Evolutionary conservation across 1,139 yeast species (phyloP), one percentile per base, ranked within the genome.

Genomic region (Magnusiomyces ingens): DNA sequence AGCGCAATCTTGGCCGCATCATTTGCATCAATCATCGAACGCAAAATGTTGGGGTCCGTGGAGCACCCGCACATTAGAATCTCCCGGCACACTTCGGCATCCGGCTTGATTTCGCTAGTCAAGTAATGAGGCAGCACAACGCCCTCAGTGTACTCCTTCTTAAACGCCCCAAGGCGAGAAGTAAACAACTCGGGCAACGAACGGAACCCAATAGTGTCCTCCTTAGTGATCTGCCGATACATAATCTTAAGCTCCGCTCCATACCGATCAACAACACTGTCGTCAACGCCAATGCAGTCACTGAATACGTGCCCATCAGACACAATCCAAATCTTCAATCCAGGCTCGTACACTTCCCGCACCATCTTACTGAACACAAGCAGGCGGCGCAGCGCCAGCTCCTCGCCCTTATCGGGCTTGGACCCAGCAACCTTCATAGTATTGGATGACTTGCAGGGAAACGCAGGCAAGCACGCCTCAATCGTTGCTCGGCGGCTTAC

Each of bases 211-310:
- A 55, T 50, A 36, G 46, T 50, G 35, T 48, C 48, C 2, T 51
- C 54, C 13, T 50, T 44, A 26, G 55, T 45, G 35, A 55, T 52
- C 10, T 32, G 21, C 3, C 41, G 46, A 40, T 52, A 52, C 46
- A 55, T 15, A 3, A 41, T 36, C 17, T 53, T 49, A 6, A 55
- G 52, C 32, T 55, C 52, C 3, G 18, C 46, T 3, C 57, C 55
- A 26, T 55, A 55, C 11, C 42, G 44, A 44, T 55, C 42, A 35
- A 55, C 57, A 36, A 52, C 54, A 21, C 47, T 48, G 40, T 55
- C 57, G 42, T 55, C 55, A 45, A 52, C 57, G 6, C 57, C 57
- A 46, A 55, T 55, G 42, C 57, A 55, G 48, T 55, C 57, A 19
- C 57, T 55, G 32, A 55, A 55, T 17, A 55, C 57, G 38, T 55